Percentiles rank a stretch among this genome's conserved stretches.
Evolutionary conservation across 2,329 filamentous ascomycete genomes (phyloP).

Genomic region (Boeremia lycopersici): DNA sequence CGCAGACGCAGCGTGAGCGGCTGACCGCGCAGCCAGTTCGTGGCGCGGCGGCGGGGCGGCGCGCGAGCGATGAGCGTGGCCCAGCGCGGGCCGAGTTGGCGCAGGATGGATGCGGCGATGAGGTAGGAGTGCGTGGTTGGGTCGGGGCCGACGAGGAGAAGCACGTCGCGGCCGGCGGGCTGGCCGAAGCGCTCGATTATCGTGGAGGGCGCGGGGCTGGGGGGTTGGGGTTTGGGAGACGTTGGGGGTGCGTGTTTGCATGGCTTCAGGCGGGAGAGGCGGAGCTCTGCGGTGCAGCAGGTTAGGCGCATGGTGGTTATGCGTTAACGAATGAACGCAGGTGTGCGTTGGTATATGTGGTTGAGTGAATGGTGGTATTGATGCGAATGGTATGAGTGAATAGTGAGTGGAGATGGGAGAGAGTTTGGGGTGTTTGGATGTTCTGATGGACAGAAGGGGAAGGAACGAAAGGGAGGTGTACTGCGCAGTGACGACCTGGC

Average conservation of each 20-base stretch:
- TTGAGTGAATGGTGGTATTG: no score
- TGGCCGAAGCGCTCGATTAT: constrained; percentile 4
- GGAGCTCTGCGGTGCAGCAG: no score
- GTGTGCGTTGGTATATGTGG: no score
- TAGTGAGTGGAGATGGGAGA: neutral
- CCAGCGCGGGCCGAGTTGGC: constrained; percentile 13
- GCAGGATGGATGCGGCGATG: constrained; percentile 16
- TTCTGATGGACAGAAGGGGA: neutral
- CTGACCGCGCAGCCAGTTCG: neutral
- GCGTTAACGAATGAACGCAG: no score
- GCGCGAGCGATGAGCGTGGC: neutral
- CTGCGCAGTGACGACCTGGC: neutral
- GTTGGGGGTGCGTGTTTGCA: neutral
- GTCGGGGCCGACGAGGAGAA: constrained; percentile 12
- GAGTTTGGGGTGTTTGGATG: neutral
- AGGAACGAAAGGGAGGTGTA: neutral
- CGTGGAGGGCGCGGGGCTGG: neutral
- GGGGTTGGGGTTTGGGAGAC: neutral
- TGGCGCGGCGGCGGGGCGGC: neutral
- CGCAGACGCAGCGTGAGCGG: constrained; percentile 30
- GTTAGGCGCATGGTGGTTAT: no score
- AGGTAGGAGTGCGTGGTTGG: constrained; percentile 9
- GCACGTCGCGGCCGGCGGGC: neutral
- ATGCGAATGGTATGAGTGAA: no score
- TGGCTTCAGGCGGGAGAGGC: neutral